These are phyloP conservation scores for Cystobasidiaceae sp. DNA, from an alignment of 1,284 basidiomycete genomes.

Conservation along the genomic window DNA sequence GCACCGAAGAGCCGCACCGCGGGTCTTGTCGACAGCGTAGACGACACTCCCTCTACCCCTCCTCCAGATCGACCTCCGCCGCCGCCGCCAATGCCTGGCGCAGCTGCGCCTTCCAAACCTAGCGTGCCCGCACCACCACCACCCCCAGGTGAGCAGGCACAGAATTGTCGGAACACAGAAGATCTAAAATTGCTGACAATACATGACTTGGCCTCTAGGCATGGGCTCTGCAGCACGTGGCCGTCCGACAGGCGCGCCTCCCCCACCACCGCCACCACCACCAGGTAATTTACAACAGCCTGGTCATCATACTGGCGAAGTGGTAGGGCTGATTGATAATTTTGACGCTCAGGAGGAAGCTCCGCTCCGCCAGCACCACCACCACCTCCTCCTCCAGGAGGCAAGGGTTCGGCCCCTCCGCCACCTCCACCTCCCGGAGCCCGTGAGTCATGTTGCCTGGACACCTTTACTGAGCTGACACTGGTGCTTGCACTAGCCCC, in stretches of 20 bases:
- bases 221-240: slow-evolving; percentile 45
- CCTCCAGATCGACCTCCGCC: slow-evolving; percentile 41
- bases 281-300: slow-evolving; percentile 46
- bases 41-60: neutral
- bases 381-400: slow-evolving; percentile 29
- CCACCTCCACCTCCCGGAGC: slow-evolving; percentile 36
- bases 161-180: neutral
- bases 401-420: slow-evolving; percentile 34
- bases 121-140: slow-evolving; percentile 47
- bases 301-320: slow-evolving; percentile 42
- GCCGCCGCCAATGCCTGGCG: slow-evolving; percentile 32
- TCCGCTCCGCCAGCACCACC: slow-evolving; percentile 17
- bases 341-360: slow-evolving; percentile 32
- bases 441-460: slow-evolving; percentile 1
- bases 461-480: too few relatives aligned
- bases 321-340: too few relatives aligned
- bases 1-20: slow-evolving; percentile 43
- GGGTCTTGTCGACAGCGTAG: neutral
- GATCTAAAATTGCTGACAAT: too few relatives aligned
- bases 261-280: slow-evolving; percentile 49
- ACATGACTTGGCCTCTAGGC: too few relatives aligned
- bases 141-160: slow-evolving; percentile 48
- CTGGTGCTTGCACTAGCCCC: too few relatives aligned
- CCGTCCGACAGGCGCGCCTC: slow-evolving; percentile 48
- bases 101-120: slow-evolving; percentile 47